Conservation (phyloP, 108 stramenopile species). For the Cafeteria roenbergensis region DNA sequence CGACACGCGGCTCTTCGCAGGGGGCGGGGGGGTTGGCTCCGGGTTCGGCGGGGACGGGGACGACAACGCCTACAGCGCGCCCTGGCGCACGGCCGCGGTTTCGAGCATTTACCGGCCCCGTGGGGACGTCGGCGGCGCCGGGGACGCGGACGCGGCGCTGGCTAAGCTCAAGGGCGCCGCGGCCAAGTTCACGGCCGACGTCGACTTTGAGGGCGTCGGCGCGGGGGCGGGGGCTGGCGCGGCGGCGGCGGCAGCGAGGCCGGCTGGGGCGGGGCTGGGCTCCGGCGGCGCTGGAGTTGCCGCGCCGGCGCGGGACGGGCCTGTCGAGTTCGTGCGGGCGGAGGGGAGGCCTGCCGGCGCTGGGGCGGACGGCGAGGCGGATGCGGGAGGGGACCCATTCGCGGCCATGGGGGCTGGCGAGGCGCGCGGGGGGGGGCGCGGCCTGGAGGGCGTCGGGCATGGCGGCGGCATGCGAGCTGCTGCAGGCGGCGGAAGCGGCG, state of each 20-base stretch:
- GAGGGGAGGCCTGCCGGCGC: no score
- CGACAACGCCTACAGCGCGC: conserved; percentile 81
- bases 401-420: no score
- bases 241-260: conserved; percentile 31
- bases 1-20: conserved; percentile 85
- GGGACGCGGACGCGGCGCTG: conserved; percentile 23
- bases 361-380: no score
- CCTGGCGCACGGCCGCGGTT: conserved; percentile 72
- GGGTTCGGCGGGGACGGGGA: conserved; percentile 96
- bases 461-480: no score
- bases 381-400: no score
- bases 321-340: conserved; percentile 35
- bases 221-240: conserved; percentile 13
- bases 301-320: no score
- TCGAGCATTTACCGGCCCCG: conserved; percentile 73
- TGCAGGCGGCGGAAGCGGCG: no score
- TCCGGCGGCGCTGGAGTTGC: no score
- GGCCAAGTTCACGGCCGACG: conserved; percentile 29
- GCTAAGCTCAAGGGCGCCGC: conserved; percentile 22
- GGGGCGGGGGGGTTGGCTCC: conserved; percentile 74
- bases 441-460: no score
- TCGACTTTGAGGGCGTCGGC: conserved; percentile 28
- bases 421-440: no score
- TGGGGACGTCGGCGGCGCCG: conserved; percentile 23
- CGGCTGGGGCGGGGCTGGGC: no score